These are phyloP conservation scores for Xylaria palmicola DNA, from an alignment of 495 filamentous ascomycete genomes.

Conservation along the genomic window DNA sequence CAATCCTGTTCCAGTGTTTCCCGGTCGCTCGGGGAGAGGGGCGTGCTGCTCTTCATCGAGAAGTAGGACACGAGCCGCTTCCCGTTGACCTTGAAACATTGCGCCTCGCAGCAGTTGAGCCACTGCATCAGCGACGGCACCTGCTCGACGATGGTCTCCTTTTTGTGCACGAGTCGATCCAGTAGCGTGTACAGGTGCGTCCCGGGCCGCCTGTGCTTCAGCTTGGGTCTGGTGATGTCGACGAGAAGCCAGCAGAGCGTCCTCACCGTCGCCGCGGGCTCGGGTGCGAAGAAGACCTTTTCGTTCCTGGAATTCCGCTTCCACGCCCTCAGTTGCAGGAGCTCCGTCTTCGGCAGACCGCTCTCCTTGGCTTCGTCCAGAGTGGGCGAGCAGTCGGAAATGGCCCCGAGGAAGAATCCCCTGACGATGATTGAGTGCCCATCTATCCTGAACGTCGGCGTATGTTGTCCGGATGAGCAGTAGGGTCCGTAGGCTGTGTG, in stretches of 20 bases:
- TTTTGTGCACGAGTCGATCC: not conserved
- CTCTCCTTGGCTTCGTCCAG: conserved; percentile 6
- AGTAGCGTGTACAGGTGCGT: conserved; percentile 2
- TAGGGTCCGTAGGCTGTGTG: conserved; percentile 8
- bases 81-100: conserved; percentile 3
- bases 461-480: conserved; percentile 1
- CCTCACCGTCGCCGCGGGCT: not conserved
- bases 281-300: not conserved
- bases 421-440: not conserved
- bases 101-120: conserved; percentile 11
- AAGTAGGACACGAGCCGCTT: not conserved
- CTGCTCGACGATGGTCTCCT: not conserved
- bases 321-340: not conserved
- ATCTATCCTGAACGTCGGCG: not conserved
- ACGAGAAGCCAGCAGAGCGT: conserved; percentile 5
- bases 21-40: not conserved
- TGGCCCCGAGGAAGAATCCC: conserved; percentile 8
- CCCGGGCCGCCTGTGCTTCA: conserved; percentile 1
- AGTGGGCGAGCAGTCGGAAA: conserved; percentile 9
- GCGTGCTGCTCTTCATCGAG: conserved; percentile 6
- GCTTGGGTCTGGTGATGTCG: conserved; percentile 6
- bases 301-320: conserved; percentile 3
- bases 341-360: not conserved
- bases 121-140: conserved; percentile 4
- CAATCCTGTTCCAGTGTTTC: conserved; percentile 8